Percentiles rank a stretch among this genome's conserved stretches.
phyloP scores from a whole-genome alignment of 805 yeast genomes.

The Sugiyamaella marilandica region DNA sequence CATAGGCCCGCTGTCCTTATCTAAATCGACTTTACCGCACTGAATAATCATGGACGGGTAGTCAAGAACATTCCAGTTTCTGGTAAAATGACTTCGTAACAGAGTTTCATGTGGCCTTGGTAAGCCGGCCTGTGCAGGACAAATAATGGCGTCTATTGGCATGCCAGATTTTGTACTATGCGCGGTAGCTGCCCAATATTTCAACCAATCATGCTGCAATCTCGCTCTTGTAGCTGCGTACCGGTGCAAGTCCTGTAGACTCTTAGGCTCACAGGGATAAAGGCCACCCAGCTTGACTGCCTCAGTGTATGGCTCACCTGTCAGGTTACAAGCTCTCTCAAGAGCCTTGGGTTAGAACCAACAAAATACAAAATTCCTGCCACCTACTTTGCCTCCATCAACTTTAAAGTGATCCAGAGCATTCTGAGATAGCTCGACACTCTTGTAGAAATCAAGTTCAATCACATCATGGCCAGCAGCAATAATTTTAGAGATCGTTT shows the following conservation, averaged over 20 bases:
- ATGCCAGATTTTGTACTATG: background rate
- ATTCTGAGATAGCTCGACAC: background rate
- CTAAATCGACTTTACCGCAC: background rate
- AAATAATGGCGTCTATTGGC: background rate
- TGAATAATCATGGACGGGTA: conserved; percentile 7
- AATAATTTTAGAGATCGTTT: conserved; percentile 27
- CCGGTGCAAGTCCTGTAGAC: background rate
- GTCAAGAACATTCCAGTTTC: conserved; percentile 8
- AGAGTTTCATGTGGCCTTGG: conserved; percentile 1
- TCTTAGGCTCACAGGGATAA: background rate
- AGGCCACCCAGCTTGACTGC: background rate
- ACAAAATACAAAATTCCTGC: background rate
- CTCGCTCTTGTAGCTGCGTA: background rate
- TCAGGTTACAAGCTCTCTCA: background rate
- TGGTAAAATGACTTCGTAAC: background rate
- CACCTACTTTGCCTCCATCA: conserved; percentile 1
- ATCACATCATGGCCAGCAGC: conserved; percentile 17
- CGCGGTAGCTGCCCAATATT: background rate
- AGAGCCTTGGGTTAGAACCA: background rate
- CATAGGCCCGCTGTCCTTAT: background rate
- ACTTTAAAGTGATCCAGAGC: conserved; percentile 1
- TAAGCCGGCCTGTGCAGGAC: background rate
- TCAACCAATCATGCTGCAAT: conserved; percentile 2
- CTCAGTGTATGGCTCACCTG: background rate
- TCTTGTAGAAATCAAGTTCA: conserved; percentile 20